Evolutionary conservation across 306 rosid genomes (phyloP).

Genomic region (Senna siamea): DNA sequence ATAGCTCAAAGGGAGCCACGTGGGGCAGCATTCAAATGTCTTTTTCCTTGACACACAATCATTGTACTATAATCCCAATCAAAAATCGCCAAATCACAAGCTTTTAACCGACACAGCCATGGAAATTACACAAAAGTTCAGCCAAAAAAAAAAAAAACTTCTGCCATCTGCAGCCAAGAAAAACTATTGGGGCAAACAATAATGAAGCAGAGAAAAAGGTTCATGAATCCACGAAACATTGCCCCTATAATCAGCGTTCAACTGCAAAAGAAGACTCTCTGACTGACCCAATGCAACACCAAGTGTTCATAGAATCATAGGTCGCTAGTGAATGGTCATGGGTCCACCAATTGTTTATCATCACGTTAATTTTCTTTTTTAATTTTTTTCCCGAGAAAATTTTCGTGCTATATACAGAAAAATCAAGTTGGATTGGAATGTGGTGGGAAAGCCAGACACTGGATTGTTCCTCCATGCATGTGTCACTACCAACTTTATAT

Average conservation of each 20-base stretch:
- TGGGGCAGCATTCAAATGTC: neutral
- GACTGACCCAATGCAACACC: conserved; percentile 26
- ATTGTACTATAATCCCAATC: neutral
- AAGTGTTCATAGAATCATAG: neutral
- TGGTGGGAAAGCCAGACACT: conserved; percentile 61
- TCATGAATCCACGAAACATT: neutral
- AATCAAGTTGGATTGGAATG: conserved; percentile 45
- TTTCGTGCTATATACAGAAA: conserved; percentile 5
- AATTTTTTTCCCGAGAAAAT: neutral
- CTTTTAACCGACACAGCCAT: conserved; percentile 29
- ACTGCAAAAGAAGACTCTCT: neutral
- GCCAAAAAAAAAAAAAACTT: neutral
- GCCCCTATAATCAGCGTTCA: neutral
- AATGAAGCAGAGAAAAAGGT: neutral
- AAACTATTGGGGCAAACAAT: neutral
- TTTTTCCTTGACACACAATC: neutral
- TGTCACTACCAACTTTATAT: conserved; percentile 45
- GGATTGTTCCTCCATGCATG: conserved; percentile 63
- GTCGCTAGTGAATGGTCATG: neutral
- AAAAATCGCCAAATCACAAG: neutral
- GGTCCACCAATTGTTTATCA: conserved; percentile 48
- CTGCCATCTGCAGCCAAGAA: neutral
- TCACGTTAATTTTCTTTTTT: conserved; percentile 6
- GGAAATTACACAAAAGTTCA: neutral
- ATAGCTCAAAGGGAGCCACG: neutral